Percentiles rank a stretch among this genome's conserved stretches.
Evolutionary conservation across 495 filamentous ascomycete species (phyloP).

Genomic region (Corynascus novoguineensis): DNA sequence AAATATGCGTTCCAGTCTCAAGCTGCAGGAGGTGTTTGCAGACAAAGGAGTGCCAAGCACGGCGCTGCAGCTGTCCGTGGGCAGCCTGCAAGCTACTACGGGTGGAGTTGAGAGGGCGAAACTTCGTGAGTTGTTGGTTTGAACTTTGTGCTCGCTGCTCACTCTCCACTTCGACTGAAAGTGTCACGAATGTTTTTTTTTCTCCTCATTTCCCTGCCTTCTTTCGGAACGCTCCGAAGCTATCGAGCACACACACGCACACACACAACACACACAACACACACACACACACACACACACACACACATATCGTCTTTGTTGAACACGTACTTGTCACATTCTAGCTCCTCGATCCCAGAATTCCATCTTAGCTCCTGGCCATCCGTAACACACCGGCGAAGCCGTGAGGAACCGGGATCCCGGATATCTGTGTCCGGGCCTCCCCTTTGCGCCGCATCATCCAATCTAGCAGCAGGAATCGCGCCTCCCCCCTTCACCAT

Average conservation of each 20-base stretch:
- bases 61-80: slow-evolving; percentile 1
- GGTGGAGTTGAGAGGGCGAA: not conserved
- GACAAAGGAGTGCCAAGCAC: not conserved
- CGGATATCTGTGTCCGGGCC: not conserved
- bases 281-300: no score
- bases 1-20: not conserved
- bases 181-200: not conserved
- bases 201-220: no score
- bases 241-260: no score
- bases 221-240: no score
- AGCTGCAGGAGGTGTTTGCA: not conserved
- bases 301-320: no score
- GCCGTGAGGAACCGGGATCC: not conserved
- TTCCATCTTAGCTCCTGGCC: not conserved
- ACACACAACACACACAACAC: no score
- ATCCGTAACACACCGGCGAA: not conserved
- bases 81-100: not conserved
- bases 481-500: no score
- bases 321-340: no score
- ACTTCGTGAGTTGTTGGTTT: not conserved
- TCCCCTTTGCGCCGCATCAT: slow-evolving; percentile 26
- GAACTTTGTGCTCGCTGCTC: not conserved
- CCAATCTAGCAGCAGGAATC: no score
- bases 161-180: no score
- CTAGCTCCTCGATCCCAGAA: not conserved